These are phyloP conservation scores for Solanum aculeatissimum DNA, from an alignment of 305 asterid species.

Conservation along the genomic window DNA sequence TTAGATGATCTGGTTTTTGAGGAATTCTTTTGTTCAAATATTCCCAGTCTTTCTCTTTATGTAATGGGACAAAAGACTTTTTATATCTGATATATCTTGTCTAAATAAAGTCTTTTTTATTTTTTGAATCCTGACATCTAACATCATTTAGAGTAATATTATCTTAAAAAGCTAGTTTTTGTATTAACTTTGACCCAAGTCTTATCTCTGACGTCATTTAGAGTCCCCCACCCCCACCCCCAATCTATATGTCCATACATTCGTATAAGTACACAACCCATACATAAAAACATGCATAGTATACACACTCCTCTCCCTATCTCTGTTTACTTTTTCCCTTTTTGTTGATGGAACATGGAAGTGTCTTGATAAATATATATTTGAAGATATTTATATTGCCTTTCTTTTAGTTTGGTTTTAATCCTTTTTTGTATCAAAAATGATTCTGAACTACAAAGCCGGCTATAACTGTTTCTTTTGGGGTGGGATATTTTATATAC, in stretches of 20 bases:
- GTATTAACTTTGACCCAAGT: background rate
- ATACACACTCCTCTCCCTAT: background rate
- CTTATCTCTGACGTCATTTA: background rate
- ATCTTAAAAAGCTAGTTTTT: background rate
- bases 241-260: background rate
- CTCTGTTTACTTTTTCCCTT: background rate
- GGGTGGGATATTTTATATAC: background rate
- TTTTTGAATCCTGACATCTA: background rate
- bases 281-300: background rate
- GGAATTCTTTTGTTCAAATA: conserved; percentile 5
- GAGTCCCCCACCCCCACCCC: background rate
- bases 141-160: background rate
- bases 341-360: background rate
- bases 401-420: background rate
- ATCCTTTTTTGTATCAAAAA: background rate
- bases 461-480: background rate
- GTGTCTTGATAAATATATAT: background rate
- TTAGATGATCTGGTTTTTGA: background rate
- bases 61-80: background rate
- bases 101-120: background rate
- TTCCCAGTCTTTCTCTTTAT: background rate
- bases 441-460: background rate
- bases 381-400: background rate
- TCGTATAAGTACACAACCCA: background rate
- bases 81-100: background rate